Evolutionary conservation across 805 yeast species (phyloP), one percentile per base, ranked within the genome.

Genomic region (Sporopachydermia quercuum): DNA sequence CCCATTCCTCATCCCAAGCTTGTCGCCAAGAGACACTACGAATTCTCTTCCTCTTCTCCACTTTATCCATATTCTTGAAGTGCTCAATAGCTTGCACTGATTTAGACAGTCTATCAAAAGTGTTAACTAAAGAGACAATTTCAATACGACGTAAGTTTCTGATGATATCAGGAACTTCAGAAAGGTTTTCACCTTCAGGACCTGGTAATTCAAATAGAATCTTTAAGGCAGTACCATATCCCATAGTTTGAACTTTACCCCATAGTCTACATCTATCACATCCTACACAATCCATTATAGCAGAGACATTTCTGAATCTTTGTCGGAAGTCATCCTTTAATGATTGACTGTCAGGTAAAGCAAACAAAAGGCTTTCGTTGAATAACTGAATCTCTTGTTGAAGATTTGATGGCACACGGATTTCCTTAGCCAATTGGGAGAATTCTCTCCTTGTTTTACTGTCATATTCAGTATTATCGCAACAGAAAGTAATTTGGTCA

Each of bases 181-280:
- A 63, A n/a, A 53, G 55, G 39, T 65, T 65, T 38, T 62, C 63
- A 23, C 54, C 49, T 16, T 72, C 69, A 43, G 67, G 68, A 40
- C 64, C 69, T 35, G 76, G 71, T 40, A 78, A 60, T 56, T 89
- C 97, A 56, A 91, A 85, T 43, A 91, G 63, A 16, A 89, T 71
- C 57, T 91, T 91, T 52, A 91, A 70, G 1, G 96, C 94, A 5
- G 99, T 91, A 15, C 96, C 99, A 57, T 91, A 91, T 15, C 99
- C 99, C 13, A 91, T 84, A 2, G 94, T 85, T 63, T 91, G 98
- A 19, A 91, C 73, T 58, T 91, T 91, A 5, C 98, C 98, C 99
- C 99, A 91, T 60, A 91, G 66, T 52, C 96, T 73, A 58, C 99
- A 91, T 54, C 96, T 70, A 56, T 91, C 98, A 64, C 99, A 91